Evolutionary conservation across 352 stramenopile genomes (phyloP), one percentile per base, ranked within the genome.

Genomic region (Phytophthora aleatoria): DNA sequence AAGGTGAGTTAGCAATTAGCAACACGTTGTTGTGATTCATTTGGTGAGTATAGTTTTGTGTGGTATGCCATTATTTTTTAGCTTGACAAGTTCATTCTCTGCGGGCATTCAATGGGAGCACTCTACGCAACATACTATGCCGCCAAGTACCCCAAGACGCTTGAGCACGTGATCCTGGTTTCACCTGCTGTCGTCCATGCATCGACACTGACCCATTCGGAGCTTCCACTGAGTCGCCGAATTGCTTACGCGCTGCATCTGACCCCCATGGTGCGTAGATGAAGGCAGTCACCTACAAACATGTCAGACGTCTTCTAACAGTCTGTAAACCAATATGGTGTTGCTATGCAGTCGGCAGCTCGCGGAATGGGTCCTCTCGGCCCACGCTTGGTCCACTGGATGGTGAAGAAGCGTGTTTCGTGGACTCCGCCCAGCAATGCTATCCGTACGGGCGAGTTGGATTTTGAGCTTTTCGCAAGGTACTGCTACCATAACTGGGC

Each of bases 401-500:
- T 77, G 44, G 70, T 90, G 38, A 64, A 65, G 27, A 70, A 65
- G 11, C 83, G 83, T 30, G 72, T 87, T 50, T 59, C 61, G 36
- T 84, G 81, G 75, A 79, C 79, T 12, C 79, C 83, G 2, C 69
- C 75, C 13, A 73, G 77, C 41, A 91, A 89, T 58, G 81, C 85
- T 28, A 86, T 91, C 61, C 80, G 79, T n/a, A 76, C 61, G 33
- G 83, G 81, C 15, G 76, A 84, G 31, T 71, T 92, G 54, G 60
- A 85, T 58, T 81, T 89, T 31, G 57, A 84, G 28, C 61, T 87
- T 12, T 87, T 92, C 38, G 82, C 80, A 2, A 53, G 64, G 30
- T 92, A 92, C 70, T 86, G 69, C 43, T 92, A 92, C 62, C 77
- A 92, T 64, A 92, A 92, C 57, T 92, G 81, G 81, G 81, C 81